These are phyloP conservation scores for Aspergillus carbonarius DNA, from an alignment of 2,329 filamentous ascomycete species.

Conservation along the genomic window DNA sequence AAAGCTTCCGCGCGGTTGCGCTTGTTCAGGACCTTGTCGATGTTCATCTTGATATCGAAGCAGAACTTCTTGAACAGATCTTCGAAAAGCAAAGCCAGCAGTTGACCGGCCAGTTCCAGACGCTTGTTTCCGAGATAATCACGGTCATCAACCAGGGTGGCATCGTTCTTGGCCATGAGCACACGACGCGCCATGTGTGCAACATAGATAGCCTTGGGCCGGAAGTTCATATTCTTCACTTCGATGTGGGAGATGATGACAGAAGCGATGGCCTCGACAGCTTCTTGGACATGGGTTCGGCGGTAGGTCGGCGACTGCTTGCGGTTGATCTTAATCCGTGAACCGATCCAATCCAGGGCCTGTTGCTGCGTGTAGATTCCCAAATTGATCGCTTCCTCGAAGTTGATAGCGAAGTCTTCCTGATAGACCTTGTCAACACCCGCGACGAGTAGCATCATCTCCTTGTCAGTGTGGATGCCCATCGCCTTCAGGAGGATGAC, in stretches of 20 bases:
- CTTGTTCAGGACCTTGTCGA: constrained; percentile 95
- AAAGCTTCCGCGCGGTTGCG: constrained; percentile 85
- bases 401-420: constrained; percentile 92
- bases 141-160: constrained; percentile 86
- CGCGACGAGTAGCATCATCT: constrained; percentile 87
- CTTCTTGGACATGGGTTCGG: constrained; percentile 85
- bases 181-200: constrained; percentile 97
- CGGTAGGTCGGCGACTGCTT: constrained; percentile 58
- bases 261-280: constrained; percentile 85
- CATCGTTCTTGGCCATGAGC: constrained; percentile 87
- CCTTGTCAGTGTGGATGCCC: constrained; percentile 89
- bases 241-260: constrained; percentile 94
- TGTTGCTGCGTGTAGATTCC: constrained; percentile 92
- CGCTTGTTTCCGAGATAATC: constrained; percentile 99
- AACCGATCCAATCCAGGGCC: constrained; percentile 87
- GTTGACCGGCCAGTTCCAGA: constrained; percentile 88
- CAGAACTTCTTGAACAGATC: constrained; percentile 97
- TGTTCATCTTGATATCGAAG: constrained; percentile 81
- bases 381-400: constrained; percentile 83
- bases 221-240: constrained; percentile 87
- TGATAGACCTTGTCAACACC: constrained; percentile 86
- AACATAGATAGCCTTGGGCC: constrained; percentile 94
- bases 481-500: constrained; percentile 91
- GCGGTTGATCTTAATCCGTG: constrained; percentile 82
- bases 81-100: constrained; percentile 90